Evolutionary conservation across 2,329 filamentous ascomycete genomes (phyloP).

Genomic region (Aureobasidium sp.): DNA sequence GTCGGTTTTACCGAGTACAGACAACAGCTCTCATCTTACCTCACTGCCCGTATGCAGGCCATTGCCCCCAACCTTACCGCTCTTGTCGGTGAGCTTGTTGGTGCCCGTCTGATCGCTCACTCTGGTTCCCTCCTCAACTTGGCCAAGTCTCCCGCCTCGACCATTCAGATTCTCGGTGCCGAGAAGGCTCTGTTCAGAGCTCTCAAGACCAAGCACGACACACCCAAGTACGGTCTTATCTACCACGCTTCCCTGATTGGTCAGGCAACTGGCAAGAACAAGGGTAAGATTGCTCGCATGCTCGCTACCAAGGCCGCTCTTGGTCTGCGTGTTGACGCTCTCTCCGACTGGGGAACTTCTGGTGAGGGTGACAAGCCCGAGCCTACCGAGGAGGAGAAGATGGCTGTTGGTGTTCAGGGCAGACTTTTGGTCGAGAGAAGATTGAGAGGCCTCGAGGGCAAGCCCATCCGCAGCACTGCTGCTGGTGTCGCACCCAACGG

Average conservation of each 20-base stretch:
- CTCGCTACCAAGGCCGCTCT: slow-evolving; percentile 89
- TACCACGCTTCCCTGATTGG: slow-evolving; percentile 91
- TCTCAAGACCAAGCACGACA: slow-evolving; percentile 98
- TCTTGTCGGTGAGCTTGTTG: slow-evolving; percentile 87
- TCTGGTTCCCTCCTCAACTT: slow-evolving; percentile 90
- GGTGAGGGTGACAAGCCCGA: slow-evolving; percentile 54
- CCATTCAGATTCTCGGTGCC: slow-evolving; percentile 94
- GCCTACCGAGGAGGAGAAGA: slow-evolving; percentile 81
- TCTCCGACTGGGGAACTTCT: slow-evolving; percentile 67
- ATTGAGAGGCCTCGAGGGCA: slow-evolving; percentile 77
- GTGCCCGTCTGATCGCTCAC: slow-evolving; percentile 89
- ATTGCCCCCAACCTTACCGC: slow-evolving; percentile 94
- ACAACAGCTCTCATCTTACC: slow-evolving; percentile 77
- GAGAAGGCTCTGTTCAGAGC: slow-evolving; percentile 98
- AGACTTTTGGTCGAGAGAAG: slow-evolving; percentile 69
- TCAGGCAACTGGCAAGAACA: slow-evolving; percentile 95
- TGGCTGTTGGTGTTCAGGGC: slow-evolving; percentile 66
- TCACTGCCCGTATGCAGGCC: slow-evolving; percentile 89
- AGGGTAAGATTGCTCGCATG: slow-evolving; percentile 98
- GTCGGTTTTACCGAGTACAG: slow-evolving; percentile 88
- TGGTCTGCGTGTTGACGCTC: slow-evolving; percentile 85
- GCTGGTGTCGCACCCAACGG: slow-evolving; percentile 69
- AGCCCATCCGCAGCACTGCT: slow-evolving; percentile 72
- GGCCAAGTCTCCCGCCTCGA: slow-evolving; percentile 89
- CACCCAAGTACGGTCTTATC: slow-evolving; percentile 94